Conservation (phyloP, 2,329 filamentous ascomycete genomes). For the Emmonsia crescens region DNA sequence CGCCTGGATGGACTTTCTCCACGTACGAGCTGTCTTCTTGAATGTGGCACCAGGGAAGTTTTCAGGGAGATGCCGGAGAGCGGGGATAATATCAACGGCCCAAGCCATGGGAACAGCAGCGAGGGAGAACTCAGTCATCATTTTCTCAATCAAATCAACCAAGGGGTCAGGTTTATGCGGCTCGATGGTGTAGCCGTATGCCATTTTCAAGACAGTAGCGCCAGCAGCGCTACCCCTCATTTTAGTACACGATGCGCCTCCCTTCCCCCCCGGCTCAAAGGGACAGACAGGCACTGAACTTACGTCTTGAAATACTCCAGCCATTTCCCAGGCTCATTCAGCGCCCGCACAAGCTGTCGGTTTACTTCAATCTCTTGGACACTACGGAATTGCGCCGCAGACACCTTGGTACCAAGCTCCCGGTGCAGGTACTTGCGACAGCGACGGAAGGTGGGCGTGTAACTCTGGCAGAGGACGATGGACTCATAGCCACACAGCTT, state of each 20-base stretch:
- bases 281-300: neutral
- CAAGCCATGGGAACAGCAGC: constrained; percentile 35
- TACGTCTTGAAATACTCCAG: constrained; percentile 15
- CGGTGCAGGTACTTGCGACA: constrained; percentile 20
- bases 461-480: constrained; percentile 15
- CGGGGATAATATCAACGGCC: constrained; percentile 38
- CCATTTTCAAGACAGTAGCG: constrained; percentile 34
- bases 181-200: constrained; percentile 38
- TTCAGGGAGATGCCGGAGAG: constrained; percentile 31
- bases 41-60: constrained; percentile 39
- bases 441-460: constrained; percentile 15
- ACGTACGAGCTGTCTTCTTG: constrained; percentile 32
- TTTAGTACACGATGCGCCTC: constrained; percentile 6
- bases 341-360: constrained; percentile 10
- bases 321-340: constrained; percentile 13
- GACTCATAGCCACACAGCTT: constrained; percentile 20
- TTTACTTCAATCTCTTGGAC: constrained; percentile 14
- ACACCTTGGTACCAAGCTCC: constrained; percentile 20
- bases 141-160: constrained; percentile 31
- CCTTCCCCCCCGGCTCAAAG: neutral
- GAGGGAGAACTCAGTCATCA: constrained; percentile 32
- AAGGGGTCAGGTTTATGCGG: constrained; percentile 32
- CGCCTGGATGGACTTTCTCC: constrained; percentile 15
- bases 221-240: constrained; percentile 25
- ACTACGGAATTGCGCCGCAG: constrained; percentile 14